Evolutionary conservation across 2,329 filamentous ascomycete genomes (phyloP).

Genomic region (Alternaria brassicae): DNA sequence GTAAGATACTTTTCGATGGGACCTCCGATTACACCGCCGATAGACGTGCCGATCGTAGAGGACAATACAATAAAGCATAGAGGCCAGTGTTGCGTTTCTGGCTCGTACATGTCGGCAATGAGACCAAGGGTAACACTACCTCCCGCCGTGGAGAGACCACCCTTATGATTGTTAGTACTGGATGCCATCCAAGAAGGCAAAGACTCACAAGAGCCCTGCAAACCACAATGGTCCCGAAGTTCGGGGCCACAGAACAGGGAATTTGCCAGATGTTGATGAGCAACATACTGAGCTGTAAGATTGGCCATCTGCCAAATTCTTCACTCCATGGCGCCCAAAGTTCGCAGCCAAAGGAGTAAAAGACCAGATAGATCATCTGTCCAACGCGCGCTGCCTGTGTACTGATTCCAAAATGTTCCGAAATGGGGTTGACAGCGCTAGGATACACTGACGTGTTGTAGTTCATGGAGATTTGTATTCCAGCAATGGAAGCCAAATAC

Average conservation of each 20-base stretch:
- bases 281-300: conserved; percentile 67
- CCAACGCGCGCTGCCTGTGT: conserved; percentile 32
- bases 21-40: conserved; percentile 72
- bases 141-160: conserved; percentile 60
- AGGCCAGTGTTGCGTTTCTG: conserved; percentile 65
- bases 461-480: conserved; percentile 64
- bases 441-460: conserved; percentile 63
- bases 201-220: conserved; percentile 64
- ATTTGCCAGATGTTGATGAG: conserved; percentile 71
- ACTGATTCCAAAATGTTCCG: conserved; percentile 64
- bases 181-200: conserved; percentile 60
- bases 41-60: conserved; percentile 70
- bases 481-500: conserved; percentile 60
- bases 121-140: conserved; percentile 69
- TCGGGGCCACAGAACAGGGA: conserved; percentile 65
- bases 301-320: conserved; percentile 69
- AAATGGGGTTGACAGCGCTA: conserved; percentile 59
- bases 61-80: conserved; percentile 62
- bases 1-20: conserved; percentile 56
- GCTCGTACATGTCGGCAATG: conserved; percentile 66
- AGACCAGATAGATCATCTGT: conserved; percentile 66
- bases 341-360: conserved; percentile 85
- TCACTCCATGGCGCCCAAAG: conserved; percentile 83
- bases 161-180: conserved; percentile 53
- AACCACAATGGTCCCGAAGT: conserved; percentile 71